Conservation (phyloP, 179 eudicot genomes). For the Heliamphora pulchella region DNA sequence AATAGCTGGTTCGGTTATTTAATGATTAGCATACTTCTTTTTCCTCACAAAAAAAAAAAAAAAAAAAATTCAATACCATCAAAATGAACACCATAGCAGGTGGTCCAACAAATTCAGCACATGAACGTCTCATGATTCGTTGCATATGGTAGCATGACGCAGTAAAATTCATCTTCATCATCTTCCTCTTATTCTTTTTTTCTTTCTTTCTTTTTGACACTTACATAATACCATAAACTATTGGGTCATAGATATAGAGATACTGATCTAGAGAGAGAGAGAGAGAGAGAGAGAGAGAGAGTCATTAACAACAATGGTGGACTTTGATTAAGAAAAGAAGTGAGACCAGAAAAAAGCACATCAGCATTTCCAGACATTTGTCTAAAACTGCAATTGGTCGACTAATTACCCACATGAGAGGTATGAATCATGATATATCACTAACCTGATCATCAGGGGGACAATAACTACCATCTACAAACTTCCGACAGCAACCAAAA, state of each 20-base stretch:
- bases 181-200: neutral
- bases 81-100: neutral
- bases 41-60: too few relatives aligned
- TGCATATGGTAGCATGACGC: neutral
- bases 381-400: neutral
- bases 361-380: neutral
- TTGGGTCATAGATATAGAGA: neutral
- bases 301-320: neutral
- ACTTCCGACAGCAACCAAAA: slow-evolving; percentile 97
- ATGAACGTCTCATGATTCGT: neutral
- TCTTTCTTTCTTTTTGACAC: too few relatives aligned
- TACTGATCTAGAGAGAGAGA: neutral
- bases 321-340: neutral
- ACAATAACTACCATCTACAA: slow-evolving; percentile 72
- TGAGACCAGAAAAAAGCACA: too few relatives aligned
- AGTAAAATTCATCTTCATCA: neutral
- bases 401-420: neutral
- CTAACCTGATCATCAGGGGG: slow-evolving; percentile 97
- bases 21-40: neutral
- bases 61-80: neutral
- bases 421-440: neutral
- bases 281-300: neutral
- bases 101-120: neutral
- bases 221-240: neutral
- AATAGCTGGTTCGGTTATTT: neutral